Percentiles rank a stretch among this genome's conserved stretches.
Evolutionary conservation across 2,329 filamentous ascomycete genomes (phyloP).

Genomic region (Xylaria sp.): DNA sequence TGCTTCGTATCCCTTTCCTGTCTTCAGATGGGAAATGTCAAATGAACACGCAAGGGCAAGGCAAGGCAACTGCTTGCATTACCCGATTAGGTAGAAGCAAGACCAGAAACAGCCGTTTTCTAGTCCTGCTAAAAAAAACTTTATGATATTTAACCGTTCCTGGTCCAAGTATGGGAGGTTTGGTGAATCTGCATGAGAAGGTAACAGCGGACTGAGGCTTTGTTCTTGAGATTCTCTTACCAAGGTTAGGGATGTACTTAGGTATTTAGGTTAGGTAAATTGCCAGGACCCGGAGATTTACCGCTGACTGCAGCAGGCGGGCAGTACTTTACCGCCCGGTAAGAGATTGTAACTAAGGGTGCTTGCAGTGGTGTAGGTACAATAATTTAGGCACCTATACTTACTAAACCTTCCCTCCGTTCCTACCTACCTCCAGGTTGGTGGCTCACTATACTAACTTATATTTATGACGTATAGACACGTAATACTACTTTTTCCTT

Average conservation of each 20-base stretch:
- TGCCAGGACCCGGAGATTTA: not conserved
- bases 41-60: slow-evolving; percentile 1
- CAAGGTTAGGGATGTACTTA: not conserved
- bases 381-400: no score
- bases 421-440: no score
- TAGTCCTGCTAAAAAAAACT: slow-evolving; percentile 7
- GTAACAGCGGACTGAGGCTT: not conserved
- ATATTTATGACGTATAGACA: no score
- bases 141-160: not conserved
- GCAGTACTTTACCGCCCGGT: not conserved
- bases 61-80: not conserved
- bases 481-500: no score
- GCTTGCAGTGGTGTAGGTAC: no score
- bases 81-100: not conserved
- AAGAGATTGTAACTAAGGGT: no score
- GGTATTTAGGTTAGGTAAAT: not conserved
- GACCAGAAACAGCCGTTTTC: not conserved
- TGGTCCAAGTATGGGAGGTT: not conserved
- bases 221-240: no score
- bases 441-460: no score
- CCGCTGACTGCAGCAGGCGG: not conserved
- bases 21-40: not conserved
- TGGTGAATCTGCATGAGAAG: slow-evolving; percentile 4
- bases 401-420: no score
- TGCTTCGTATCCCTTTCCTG: slow-evolving; percentile 14